Percentiles rank a stretch among this genome's conserved stretches.
These are phyloP conservation scores for Tuber microsphaerosporum DNA, from an alignment of 495 filamentous ascomycete genomes.

Conservation along the genomic window DNA sequence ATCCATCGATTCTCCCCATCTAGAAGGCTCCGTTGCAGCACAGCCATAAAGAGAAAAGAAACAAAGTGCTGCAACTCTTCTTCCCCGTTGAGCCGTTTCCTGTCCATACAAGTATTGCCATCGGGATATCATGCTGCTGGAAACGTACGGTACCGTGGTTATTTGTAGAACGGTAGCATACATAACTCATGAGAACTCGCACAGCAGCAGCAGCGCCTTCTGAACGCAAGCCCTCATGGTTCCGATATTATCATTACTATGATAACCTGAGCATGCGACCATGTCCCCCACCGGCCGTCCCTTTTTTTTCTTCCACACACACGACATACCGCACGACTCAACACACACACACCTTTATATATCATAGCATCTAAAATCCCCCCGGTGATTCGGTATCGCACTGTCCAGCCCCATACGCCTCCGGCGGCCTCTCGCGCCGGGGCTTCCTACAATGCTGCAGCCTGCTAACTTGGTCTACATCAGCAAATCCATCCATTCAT, in stretches of 20 bases:
- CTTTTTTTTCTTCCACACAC: background rate
- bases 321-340: background rate
- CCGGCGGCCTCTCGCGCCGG: background rate
- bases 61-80: background rate
- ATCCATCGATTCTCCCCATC: background rate
- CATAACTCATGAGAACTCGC: background rate
- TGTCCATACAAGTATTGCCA: too few relatives aligned
- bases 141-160: background rate
- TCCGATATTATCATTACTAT: background rate
- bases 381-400: background rate
- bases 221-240: background rate
- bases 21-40: background rate
- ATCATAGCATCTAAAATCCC: background rate
- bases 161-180: background rate
- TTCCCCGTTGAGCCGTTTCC: background rate
- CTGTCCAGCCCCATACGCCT: background rate
- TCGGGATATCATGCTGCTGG: background rate
- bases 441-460: background rate
- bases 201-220: background rate
- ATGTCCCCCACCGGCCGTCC: background rate
- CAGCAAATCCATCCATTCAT: background rate
- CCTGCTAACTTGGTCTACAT: background rate
- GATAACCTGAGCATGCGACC: background rate
- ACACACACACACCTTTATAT: background rate
- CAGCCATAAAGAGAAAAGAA: background rate